A percentile compares a stretch with the other conserved stretches of the same genome.
Evolutionary conservation across 768 basidiomycete species (phyloP).

Genomic region (Rhodosporidiobolus odoratus): DNA sequence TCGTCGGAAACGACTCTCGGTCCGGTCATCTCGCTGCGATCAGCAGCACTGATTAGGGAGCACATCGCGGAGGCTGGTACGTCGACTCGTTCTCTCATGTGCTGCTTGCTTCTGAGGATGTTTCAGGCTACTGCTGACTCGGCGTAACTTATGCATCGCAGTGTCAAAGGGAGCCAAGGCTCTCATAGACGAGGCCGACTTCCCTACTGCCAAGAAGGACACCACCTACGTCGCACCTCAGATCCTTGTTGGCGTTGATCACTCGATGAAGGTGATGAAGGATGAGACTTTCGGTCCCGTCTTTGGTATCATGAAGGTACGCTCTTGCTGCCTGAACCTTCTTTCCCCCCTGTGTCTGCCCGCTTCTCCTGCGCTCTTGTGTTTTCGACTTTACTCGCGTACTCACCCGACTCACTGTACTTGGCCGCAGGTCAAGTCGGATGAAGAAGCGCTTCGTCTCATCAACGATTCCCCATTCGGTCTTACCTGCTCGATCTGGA

Average conservation of each 20-base stretch:
- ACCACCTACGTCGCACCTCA: slow-evolving; percentile 86
- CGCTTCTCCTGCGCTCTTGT: not conserved
- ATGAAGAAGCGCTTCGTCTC: slow-evolving; percentile 77
- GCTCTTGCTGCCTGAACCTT: not conserved
- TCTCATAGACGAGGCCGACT: slow-evolving; percentile 66
- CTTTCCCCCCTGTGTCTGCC: not conserved
- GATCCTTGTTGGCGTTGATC: slow-evolving; percentile 81
- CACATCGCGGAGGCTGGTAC: slow-evolving; percentile 78
- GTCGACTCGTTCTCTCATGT: slow-evolving; percentile 31
- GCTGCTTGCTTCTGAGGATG: not conserved
- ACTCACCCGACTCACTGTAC: not conserved
- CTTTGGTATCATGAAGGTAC: slow-evolving; percentile 84
- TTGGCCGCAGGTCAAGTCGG: slow-evolving; percentile 65
- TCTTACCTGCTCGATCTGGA: slow-evolving; percentile 92
- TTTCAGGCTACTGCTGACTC: not conserved
- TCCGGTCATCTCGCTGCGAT: slow-evolving; percentile 83
- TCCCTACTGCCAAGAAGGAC: slow-evolving; percentile 59
- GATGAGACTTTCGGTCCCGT: slow-evolving; percentile 67
- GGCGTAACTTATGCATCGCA: not conserved
- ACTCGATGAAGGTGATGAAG: slow-evolving; percentile 89
- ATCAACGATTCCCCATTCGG: slow-evolving; percentile 98
- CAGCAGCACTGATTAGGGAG: slow-evolving; percentile 75
- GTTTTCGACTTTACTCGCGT: not conserved
- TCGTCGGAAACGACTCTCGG: slow-evolving; percentile 70
- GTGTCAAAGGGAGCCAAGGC: slow-evolving; percentile 73